phyloP scores from a whole-genome alignment of 768 basidiomycete genomes.

The Antrodiella citrinella region DNA sequence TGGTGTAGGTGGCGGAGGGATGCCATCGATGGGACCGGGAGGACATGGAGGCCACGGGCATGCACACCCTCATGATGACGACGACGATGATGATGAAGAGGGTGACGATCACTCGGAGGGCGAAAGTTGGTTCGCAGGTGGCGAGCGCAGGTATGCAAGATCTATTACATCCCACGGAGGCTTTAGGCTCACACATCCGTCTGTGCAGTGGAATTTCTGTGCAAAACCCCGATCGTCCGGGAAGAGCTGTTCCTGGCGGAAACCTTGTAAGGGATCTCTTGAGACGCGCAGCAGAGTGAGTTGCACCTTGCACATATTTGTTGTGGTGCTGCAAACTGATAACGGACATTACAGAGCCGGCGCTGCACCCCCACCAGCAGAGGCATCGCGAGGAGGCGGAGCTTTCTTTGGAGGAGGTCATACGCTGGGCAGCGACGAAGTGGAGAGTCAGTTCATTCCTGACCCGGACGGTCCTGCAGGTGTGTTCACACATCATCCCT shows the following conservation, averaged over 20 bases:
- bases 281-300: constrained; percentile 74
- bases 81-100: constrained; percentile 46
- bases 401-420: constrained; percentile 71
- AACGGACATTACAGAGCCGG: constrained; percentile 34
- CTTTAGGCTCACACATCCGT: background rate
- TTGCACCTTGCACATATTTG: too few relatives aligned
- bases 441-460: constrained; percentile 66
- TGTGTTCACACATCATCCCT: constrained; percentile 15
- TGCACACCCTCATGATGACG: constrained; percentile 27
- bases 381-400: constrained; percentile 16
- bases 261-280: constrained; percentile 64
- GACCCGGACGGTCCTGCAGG: constrained; percentile 46
- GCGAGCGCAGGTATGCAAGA: constrained; percentile 69
- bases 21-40: constrained; percentile 5
- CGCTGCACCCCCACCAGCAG: constrained; percentile 20
- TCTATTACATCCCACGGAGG: too few relatives aligned
- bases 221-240: constrained; percentile 57
- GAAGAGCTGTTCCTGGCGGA: constrained; percentile 39
- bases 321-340: too few relatives aligned
- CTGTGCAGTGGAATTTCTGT: constrained; percentile 75
- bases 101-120: constrained; percentile 39
- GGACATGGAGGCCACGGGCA: background rate
- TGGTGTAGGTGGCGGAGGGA: constrained; percentile 4
- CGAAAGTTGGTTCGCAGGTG: constrained; percentile 88
- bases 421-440: constrained; percentile 85